phyloP scores from a whole-genome alignment of 1,284 basidiomycete species.

The Trichosporon faecale region DNA sequence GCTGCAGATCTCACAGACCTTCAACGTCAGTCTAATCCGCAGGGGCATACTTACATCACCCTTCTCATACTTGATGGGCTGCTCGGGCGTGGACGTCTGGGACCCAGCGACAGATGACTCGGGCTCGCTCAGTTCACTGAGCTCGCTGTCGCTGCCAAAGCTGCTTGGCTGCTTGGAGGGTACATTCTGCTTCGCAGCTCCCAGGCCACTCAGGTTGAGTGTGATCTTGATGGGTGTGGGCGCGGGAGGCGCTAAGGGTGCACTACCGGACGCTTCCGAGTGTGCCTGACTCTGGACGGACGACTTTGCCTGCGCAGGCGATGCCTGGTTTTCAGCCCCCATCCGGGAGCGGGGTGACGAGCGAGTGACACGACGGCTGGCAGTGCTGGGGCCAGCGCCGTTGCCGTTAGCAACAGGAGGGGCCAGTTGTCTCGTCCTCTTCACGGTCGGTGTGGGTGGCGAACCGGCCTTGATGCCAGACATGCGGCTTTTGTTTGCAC shows the following conservation, averaged over 20 bases:
- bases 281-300: background rate
- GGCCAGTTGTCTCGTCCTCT: background rate
- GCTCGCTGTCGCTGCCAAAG: constrained; percentile 44
- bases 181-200: background rate
- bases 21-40: constrained; percentile 27
- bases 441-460: background rate
- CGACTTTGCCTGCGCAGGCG: background rate
- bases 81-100: constrained; percentile 20
- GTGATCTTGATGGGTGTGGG: constrained; percentile 33
- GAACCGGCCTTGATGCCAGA: constrained; percentile 11
- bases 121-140: constrained; percentile 36
- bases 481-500: constrained; percentile 23
- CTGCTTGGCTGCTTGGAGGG: constrained; percentile 21
- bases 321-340: background rate
- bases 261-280: constrained; percentile 8
- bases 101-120: constrained; percentile 25
- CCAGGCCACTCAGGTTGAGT: background rate
- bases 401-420: background rate
- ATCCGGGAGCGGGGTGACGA: background rate
- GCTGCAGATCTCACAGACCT: constrained; percentile 85
- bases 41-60: constrained; percentile 42
- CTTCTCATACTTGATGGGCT: constrained; percentile 40
- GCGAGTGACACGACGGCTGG: background rate
- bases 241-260: constrained; percentile 12
- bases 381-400: background rate